A percentile compares a stretch with the other conserved stretches of the same genome.
phyloP scores from a whole-genome alignment of 139 green algal species.

The Gonium pectorale region DNA sequence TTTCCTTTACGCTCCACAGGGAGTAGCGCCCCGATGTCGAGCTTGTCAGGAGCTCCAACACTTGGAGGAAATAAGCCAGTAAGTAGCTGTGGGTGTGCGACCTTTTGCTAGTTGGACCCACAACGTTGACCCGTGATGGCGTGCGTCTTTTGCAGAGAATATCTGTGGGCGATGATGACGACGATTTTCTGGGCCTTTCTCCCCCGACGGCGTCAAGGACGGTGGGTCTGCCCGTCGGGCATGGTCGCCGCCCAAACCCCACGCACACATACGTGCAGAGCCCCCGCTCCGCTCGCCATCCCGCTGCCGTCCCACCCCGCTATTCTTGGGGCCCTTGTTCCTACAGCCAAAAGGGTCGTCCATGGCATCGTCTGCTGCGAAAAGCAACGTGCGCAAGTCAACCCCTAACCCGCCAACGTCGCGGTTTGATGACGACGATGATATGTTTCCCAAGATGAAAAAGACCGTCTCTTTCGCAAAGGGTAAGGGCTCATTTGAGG shows the following conservation, averaged over 20 bases:
- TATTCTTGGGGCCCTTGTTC: no score
- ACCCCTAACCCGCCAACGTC: constrained; percentile 1
- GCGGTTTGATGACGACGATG: constrained; percentile 26
- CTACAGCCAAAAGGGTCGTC: background rate
- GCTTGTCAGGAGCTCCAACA: constrained; percentile 23
- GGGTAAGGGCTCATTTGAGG: no score
- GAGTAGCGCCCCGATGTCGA: background rate
- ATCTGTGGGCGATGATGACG: constrained; percentile 13
- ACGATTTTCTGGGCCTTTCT: constrained; percentile 10
- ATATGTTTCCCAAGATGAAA: constrained; percentile 1
- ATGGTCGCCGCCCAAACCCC: no score
- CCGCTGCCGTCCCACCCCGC: no score
- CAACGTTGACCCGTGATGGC: no score
- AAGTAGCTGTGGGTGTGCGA: background rate
- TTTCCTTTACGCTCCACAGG: background rate
- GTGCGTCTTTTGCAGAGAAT: background rate
- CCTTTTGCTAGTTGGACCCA: no score
- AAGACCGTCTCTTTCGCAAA: constrained; percentile 14
- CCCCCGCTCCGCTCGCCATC: no score
- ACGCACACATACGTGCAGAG: no score
- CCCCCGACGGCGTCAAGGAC: background rate
- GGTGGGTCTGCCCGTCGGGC: no score
- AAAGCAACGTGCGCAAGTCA: constrained; percentile 27
- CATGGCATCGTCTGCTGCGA: background rate
- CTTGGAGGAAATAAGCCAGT: constrained; percentile 21